A percentile compares a stretch with the other conserved stretches of the same genome.
Evolutionary conservation across 257 asterid species (phyloP).

Genomic region (Penstemon davidsonii): DNA sequence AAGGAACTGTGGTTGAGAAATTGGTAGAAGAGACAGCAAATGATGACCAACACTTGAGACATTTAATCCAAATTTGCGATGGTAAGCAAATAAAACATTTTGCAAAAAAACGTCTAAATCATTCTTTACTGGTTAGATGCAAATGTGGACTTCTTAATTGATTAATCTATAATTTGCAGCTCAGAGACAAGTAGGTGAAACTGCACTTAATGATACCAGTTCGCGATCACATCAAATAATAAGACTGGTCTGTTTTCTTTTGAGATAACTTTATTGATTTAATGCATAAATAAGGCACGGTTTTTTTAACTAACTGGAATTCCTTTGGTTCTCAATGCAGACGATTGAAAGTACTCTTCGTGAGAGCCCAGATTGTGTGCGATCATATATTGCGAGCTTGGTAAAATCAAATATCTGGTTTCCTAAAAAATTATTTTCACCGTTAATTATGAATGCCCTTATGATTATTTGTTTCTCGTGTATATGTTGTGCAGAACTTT

Average conservation of each 20-base stretch:
- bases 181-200: conserved; percentile 96
- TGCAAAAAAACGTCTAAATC: conserved; percentile 13
- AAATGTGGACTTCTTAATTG: conserved; percentile 18
- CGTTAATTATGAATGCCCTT: background rate
- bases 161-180: conserved; percentile 49
- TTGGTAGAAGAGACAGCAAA: conserved; percentile 83
- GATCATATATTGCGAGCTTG: conserved; percentile 94
- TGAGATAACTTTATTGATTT: conserved; percentile 4
- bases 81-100: conserved; percentile 43
- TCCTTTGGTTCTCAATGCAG: conserved; percentile 51
- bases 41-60: conserved; percentile 74
- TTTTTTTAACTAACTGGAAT: conserved; percentile 19
- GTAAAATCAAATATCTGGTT: conserved; percentile 38
- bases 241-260: conserved; percentile 62
- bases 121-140: conserved; percentile 2
- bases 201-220: conserved; percentile 88
- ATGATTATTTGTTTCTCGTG: background rate
- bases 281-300: conserved; percentile 11
- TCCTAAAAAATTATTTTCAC: background rate
- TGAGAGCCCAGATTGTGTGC: conserved; percentile 82
- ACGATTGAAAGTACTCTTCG: conserved; percentile 89
- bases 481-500: conserved; percentile 59
- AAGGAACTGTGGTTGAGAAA: conserved; percentile 91
- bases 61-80: conserved; percentile 73
- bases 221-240: conserved; percentile 95